Percentiles rank a stretch among this genome's conserved stretches.
phyloP scores from a whole-genome alignment of 2,329 filamentous ascomycete genomes.

The Orbilia oligospora region DNA sequence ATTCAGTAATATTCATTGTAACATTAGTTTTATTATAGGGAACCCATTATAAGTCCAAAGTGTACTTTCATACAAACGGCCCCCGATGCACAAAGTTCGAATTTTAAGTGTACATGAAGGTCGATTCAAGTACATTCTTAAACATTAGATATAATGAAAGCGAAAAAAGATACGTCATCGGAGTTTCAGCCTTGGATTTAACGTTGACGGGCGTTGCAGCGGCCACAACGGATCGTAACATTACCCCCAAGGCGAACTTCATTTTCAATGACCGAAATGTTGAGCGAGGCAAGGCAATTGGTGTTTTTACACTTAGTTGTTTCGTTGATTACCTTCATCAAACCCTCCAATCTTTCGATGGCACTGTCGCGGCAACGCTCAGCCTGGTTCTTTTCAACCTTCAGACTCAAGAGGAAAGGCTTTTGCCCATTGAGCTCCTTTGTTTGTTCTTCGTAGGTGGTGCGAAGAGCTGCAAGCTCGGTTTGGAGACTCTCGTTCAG shows the following conservation, averaged over 20 bases:
- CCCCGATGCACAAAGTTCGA: neutral
- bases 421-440: constrained; percentile 26
- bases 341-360: constrained; percentile 28
- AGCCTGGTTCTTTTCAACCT: constrained; percentile 46
- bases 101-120: neutral
- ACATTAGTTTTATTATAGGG: neutral
- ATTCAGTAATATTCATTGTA: neutral
- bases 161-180: neutral
- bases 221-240: constrained; percentile 35
- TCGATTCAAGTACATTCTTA: neutral
- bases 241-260: constrained; percentile 34
- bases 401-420: constrained; percentile 11
- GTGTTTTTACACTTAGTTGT: constrained; percentile 41
- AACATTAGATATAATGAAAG: neutral
- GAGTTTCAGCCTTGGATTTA: neutral
- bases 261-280: constrained; percentile 30
- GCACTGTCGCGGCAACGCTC: constrained; percentile 28
- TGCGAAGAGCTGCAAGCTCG: neutral
- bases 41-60: neutral
- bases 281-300: constrained; percentile 21
- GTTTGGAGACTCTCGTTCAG: constrained; percentile 16
- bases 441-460: constrained; percentile 4
- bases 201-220: constrained; percentile 46
- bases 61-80: neutral
- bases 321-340: constrained; percentile 45